A percentile compares a stretch with the other conserved stretches of the same genome.
Evolutionary conservation across 1,284 basidiomycete genomes (phyloP).

Genomic region (Tilletia indica): DNA sequence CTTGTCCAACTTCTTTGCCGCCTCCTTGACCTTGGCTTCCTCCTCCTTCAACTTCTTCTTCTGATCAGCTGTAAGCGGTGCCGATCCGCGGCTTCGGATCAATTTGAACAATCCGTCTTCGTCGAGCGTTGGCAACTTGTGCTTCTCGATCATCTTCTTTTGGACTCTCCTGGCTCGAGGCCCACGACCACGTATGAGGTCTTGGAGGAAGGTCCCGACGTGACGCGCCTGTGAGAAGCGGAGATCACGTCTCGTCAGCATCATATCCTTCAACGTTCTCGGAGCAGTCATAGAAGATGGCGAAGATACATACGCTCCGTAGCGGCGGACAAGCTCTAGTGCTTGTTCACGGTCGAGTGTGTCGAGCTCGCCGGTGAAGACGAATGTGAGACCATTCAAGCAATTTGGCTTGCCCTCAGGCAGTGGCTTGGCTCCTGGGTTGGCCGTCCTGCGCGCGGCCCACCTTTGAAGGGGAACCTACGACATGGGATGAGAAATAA

Average conservation of each 20-base stretch:
- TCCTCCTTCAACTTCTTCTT: constrained; percentile 80
- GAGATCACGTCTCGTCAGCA: background rate
- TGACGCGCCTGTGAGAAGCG: constrained; percentile 61
- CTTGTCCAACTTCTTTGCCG: constrained; percentile 40
- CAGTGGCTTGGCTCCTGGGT: constrained; percentile 77
- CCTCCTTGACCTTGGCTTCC: constrained; percentile 60
- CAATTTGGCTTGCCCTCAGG: constrained; percentile 77
- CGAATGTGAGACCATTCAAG: constrained; percentile 81
- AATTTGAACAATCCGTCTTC: constrained; percentile 86
- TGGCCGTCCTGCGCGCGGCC: constrained; percentile 62
- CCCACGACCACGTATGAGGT: constrained; percentile 89
- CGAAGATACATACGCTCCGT: constrained; percentile 63
- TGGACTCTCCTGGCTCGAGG: constrained; percentile 79
- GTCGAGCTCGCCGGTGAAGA: constrained; percentile 83
- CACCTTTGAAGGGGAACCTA: constrained; percentile 1
- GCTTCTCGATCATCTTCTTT: constrained; percentile 81
- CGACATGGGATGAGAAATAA: background rate
- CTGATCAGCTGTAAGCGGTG: constrained; percentile 71
- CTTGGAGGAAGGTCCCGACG: constrained; percentile 80
- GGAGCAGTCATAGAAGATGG: too few relatives aligned
- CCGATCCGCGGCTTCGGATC: constrained; percentile 41
- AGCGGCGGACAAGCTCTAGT: constrained; percentile 82
- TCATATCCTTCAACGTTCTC: background rate
- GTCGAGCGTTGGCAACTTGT: constrained; percentile 68
- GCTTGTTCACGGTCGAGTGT: constrained; percentile 87